Evolutionary conservation across 75 land plant species (phyloP).

Genomic region (Chamaecyparis obtusa): DNA sequence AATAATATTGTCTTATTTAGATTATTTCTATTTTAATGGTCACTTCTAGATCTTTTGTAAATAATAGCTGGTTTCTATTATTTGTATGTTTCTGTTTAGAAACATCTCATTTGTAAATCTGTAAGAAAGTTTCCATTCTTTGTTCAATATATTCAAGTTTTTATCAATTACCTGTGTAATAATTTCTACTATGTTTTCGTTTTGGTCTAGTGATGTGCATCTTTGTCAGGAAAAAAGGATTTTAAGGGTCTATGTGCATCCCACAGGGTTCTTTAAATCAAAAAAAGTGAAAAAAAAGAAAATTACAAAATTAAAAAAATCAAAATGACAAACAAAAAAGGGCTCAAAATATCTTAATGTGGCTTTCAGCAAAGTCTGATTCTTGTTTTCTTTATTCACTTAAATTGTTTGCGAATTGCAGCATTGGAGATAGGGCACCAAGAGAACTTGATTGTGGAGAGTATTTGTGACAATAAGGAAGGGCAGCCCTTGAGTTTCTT

Average conservation of each 20-base stretch:
- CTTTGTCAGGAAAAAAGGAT: not conserved
- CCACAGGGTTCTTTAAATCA: not conserved
- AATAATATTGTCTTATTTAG: too few species aligned
- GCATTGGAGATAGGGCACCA: not conserved
- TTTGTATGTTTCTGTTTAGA: too few species aligned
- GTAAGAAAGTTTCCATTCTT: too few species aligned
- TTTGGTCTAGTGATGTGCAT: not conserved
- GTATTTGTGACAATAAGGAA: not conserved
- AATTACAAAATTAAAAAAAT: too few species aligned
- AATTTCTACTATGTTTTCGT: not conserved
- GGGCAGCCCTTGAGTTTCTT: not conserved
- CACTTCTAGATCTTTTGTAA: too few species aligned
- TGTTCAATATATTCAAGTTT: too few species aligned
- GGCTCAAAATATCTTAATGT: not conserved
- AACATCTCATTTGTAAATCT: too few species aligned
- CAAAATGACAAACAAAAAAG: too few species aligned
- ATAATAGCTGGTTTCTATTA: too few species aligned
- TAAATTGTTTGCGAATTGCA: not conserved
- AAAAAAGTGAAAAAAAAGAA: too few species aligned
- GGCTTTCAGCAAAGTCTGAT: not conserved
- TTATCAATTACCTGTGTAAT: too few species aligned
- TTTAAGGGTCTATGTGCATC: not conserved
- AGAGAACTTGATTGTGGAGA: not conserved
- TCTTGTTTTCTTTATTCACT: not conserved
- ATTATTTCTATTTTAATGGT: too few species aligned